Evolutionary conservation across 2,329 filamentous ascomycete species (phyloP).

Genomic region (Hypoxylon rubiginosum): DNA sequence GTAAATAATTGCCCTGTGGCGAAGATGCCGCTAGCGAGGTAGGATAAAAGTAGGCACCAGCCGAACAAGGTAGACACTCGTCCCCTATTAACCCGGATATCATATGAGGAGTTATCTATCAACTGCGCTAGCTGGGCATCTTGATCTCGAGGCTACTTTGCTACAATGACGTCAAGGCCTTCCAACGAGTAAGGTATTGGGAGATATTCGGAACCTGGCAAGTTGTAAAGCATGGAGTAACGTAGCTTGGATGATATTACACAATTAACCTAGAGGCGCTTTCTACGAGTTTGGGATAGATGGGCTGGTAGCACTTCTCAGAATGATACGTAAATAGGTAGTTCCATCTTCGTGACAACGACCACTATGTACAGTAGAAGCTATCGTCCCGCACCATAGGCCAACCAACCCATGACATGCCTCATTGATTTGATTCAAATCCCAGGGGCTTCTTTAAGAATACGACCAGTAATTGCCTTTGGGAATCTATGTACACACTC

Average conservation of each 20-base stretch:
- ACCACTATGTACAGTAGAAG: neutral
- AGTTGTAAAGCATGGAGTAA: no score
- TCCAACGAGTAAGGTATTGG: neutral
- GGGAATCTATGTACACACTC: slow-evolving; percentile 16
- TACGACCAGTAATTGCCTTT: neutral
- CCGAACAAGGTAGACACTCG: no score
- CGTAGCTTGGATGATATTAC: neutral
- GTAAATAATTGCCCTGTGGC: no score
- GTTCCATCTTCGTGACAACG: neutral
- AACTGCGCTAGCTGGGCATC: no score
- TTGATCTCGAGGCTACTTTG: neutral
- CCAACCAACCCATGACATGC: no score
- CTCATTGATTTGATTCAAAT: neutral
- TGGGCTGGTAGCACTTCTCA: neutral
- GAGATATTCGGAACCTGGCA: no score
- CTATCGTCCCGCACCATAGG: neutral
- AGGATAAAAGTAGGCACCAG: no score
- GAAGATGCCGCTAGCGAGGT: no score
- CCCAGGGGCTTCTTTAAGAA: neutral
- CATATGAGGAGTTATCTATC: no score
- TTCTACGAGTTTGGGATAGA: neutral
- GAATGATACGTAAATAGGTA: neutral
- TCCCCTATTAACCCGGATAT: no score
- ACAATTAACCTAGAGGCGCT: no score
- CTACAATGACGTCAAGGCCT: neutral